These are phyloP conservation scores for Grammothele lineata DNA, from an alignment of 768 basidiomycete species.

Conservation along the genomic window DNA sequence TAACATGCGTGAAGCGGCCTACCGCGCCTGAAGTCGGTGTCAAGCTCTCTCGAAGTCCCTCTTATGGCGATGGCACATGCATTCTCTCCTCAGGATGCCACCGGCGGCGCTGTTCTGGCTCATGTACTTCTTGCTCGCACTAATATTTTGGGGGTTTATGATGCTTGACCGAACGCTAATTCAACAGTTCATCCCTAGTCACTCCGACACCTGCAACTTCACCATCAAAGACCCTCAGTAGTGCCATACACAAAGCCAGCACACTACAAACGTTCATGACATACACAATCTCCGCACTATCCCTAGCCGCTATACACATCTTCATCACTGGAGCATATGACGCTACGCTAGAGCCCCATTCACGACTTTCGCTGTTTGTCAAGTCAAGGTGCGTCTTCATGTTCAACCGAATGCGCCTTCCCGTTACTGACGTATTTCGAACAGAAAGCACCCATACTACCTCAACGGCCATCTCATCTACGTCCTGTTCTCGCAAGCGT, in stretches of 20 bases:
- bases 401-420: not conserved
- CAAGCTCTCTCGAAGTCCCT: no score
- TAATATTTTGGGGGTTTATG: no score
- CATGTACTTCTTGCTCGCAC: no score
- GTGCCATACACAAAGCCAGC: constrained; percentile 42
- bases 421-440: not conserved
- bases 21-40: no score
- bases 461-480: constrained; percentile 68
- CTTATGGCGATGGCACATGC: no score
- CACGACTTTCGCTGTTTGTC: constrained; percentile 53
- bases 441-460: constrained; percentile 75
- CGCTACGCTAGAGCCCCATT: constrained; percentile 28
- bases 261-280: constrained; percentile 41
- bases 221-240: constrained; percentile 43
- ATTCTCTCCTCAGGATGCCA: no score
- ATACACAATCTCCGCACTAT: constrained; percentile 45
- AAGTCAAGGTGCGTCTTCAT: constrained; percentile 53
- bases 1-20: no score
- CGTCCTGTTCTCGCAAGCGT: constrained; percentile 48
- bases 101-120: no score
- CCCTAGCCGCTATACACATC: constrained; percentile 41
- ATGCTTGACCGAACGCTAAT: no score
- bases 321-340: constrained; percentile 34
- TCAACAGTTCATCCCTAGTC: no score
- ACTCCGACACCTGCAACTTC: constrained; percentile 47